Conservation (phyloP, 2,329 filamentous ascomycete species). For the Calonectria leucothoes region DNA sequence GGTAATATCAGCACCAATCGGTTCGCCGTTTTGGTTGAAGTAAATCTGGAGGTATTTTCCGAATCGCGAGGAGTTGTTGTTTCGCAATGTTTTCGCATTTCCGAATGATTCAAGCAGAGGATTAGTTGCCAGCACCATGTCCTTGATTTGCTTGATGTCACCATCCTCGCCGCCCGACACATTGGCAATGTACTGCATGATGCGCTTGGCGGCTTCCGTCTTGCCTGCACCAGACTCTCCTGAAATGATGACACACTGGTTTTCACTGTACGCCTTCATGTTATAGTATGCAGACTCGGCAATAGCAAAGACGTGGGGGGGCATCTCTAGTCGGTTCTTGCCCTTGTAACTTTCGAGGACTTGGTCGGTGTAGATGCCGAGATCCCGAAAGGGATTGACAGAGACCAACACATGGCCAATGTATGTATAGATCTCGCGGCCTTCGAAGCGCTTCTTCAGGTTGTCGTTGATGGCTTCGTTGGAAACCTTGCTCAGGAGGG, state of each 20-base stretch:
- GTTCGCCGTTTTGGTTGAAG: conserved; percentile 92
- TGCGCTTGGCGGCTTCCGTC: conserved; percentile 96
- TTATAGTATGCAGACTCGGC: conserved; percentile 98
- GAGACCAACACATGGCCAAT: conserved; percentile 99
- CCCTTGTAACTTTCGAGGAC: conserved; percentile 95
- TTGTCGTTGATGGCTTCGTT: conserved; percentile 99
- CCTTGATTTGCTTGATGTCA: conserved; percentile 96
- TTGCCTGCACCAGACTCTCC: conserved; percentile 98
- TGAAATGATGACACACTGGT: conserved; percentile 99
- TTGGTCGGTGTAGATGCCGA: conserved; percentile 97
- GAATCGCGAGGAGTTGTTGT: conserved; percentile 99
- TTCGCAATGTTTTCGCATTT: conserved; percentile 96
- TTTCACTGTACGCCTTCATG: conserved; percentile 99
- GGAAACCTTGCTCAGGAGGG: conserved; percentile 96
- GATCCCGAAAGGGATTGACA: conserved; percentile 96
- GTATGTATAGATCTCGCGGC: conserved; percentile 98
- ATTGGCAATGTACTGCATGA: conserved; percentile 99
- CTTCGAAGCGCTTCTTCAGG: conserved; percentile 96
- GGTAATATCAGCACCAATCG: conserved; percentile 95
- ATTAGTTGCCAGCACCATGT: conserved; percentile 99
- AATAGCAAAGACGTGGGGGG: conserved; percentile 96
- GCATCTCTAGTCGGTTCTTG: conserved; percentile 95
- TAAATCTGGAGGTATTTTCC: conserved; percentile 98
- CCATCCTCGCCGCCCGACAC: conserved; percentile 88
- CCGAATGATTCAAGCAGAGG: conserved; percentile 97